Evolutionary conservation across 2,329 filamentous ascomycete genomes (phyloP).

Genomic region (Epichloe elymi): DNA sequence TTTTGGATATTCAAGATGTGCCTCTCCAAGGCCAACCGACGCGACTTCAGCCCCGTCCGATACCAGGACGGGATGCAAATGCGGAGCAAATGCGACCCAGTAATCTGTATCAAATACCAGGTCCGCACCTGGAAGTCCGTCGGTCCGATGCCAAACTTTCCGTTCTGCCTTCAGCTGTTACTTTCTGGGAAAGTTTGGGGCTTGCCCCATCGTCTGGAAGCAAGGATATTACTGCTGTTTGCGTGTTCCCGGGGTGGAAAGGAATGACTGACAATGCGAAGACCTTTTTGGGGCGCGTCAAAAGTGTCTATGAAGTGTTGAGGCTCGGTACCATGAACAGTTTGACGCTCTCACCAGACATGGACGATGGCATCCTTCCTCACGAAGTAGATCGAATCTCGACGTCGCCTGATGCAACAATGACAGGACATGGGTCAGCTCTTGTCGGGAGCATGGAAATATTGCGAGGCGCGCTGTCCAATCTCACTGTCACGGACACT

Average conservation of each 20-base stretch:
- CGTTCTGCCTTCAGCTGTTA: constrained; percentile 58
- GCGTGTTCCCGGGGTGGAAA: constrained; percentile 54
- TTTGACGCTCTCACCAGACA: constrained; percentile 27
- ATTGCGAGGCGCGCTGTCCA: constrained; percentile 32
- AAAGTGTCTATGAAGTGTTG: constrained; percentile 58
- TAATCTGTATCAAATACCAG: constrained; percentile 48
- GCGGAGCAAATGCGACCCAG: constrained; percentile 35
- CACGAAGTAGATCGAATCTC: constrained; percentile 35
- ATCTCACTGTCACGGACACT: constrained; percentile 29
- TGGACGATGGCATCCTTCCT: constrained; percentile 33
- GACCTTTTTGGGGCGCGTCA: constrained; percentile 54
- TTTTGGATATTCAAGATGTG: constrained; percentile 45
- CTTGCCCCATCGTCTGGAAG: constrained; percentile 56
- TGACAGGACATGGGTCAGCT: constrained; percentile 30
- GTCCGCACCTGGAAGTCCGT: constrained; percentile 60
- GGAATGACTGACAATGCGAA: constrained; percentile 48
- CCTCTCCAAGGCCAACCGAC: constrained; percentile 38
- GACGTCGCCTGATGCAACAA: constrained; percentile 26
- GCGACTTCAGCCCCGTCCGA: constrained; percentile 36
- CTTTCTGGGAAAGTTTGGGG: constrained; percentile 73
- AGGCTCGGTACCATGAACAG: constrained; percentile 55
- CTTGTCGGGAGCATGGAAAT: constrained; percentile 35
- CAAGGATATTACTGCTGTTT: constrained; percentile 60
- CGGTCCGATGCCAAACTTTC: constrained; percentile 58
- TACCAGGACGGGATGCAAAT: constrained; percentile 26